Conservation (phyloP, 805 yeast genomes). For the Candida sphagnicola region DNA sequence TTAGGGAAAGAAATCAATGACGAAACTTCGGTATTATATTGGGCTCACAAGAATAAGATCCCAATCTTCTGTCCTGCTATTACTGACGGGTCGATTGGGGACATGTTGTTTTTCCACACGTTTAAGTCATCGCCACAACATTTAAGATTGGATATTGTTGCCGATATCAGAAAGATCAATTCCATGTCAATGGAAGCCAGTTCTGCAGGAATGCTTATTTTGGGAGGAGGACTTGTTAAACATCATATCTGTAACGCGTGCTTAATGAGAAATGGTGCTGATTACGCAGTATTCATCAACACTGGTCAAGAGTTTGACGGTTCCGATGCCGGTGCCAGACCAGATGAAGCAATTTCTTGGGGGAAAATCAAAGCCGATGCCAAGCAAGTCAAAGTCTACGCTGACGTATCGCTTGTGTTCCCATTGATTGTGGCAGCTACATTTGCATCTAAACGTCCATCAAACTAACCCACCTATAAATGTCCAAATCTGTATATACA, state of each 20-base stretch:
- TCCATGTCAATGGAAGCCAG: constrained; percentile 94
- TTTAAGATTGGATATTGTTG: constrained; percentile 85
- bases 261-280: constrained; percentile 99
- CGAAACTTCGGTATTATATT: constrained; percentile 88
- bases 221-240: constrained; percentile 95
- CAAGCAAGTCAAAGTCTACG: constrained; percentile 83
- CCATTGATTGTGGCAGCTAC: constrained; percentile 98
- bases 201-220: constrained; percentile 90
- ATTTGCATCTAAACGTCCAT: constrained; percentile 56
- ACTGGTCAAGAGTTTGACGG: constrained; percentile 99
- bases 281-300: constrained; percentile 92
- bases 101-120: constrained; percentile 97
- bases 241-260: constrained; percentile 98
- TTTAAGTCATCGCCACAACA: constrained; percentile 91
- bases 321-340: constrained; percentile 98
- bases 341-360: constrained; percentile 99
- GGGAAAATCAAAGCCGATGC: constrained; percentile 98
- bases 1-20: constrained; percentile 94
- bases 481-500: not conserved
- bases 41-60: constrained; percentile 96
- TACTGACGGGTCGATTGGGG: constrained; percentile 98
- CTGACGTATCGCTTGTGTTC: constrained; percentile 92
- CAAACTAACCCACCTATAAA: not conserved
- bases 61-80: constrained; percentile 97
- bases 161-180: constrained; percentile 88